Base-by-base conservation (phyloP, 192 early-diverging fungal genomes). In the Martensiomyces pterosporus region DNA sequence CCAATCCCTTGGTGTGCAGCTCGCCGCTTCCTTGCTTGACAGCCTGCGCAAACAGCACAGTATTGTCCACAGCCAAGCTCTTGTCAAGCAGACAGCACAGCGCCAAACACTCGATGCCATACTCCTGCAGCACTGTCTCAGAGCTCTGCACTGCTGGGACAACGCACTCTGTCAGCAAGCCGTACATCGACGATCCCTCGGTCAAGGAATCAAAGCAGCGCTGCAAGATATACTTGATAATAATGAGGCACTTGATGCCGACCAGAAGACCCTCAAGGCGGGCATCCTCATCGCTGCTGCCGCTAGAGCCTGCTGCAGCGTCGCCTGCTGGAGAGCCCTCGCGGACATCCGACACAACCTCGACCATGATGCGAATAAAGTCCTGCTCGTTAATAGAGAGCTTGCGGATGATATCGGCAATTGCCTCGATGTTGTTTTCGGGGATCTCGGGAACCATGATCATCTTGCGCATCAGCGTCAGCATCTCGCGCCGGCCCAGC, bases 351-450 rank as follows among this genome's bases (percentile, higher is more conserved):
- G 79, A 83, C 9, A 91, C 82, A n/a, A 86, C 82, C 59, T 91
- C 88, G 18, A 87, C 80, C 57, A 87, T 83, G n/a, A 79, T 81
- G 51, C 85, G 78, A n/a, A 86, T 90, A 70, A 92, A 92, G 52
- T 95, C 93, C 37, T 81, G 79, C 56, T 95, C 91, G 53, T 82
- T 85, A 41, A 85, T 58, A 3, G 88, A 80, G 15, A 90, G 81
- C 46, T 79, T 84, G 26, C 79, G 80, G 60, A 93, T 81, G 8
- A 88, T 79, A 29, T 87, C 82, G 12, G 90, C 77, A n/a, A 91
- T 85, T 14, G 75, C 80, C 36, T 78, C 82, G 18, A 95, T 68
- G 51, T 87, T 84, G 46, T 85, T 83, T 25, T 88, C 83, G 2
- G 87, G 82, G 9, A 92, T 78, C 51, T 90, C 87, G 12, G 80